Evolutionary conservation across 805 yeast species (phyloP).

Genomic region (Metschnikowia matae): DNA sequence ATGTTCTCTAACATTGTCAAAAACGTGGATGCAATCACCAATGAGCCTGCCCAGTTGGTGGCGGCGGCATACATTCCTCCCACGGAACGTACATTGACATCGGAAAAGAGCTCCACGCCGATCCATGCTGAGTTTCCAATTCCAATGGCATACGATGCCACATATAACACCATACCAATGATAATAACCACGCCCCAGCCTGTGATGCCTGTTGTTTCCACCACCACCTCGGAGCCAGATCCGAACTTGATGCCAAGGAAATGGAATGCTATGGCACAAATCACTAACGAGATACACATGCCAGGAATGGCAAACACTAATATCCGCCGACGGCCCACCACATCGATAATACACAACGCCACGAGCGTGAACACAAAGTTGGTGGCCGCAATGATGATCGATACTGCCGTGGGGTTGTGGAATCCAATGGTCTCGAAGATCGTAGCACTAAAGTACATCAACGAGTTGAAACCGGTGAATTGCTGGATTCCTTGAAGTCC

Average conservation of each 20-base stretch:
- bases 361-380: conserved; percentile 83
- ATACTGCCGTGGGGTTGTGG: conserved; percentile 86
- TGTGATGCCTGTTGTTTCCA: conserved; percentile 45
- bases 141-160: conserved; percentile 89
- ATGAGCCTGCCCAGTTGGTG: conserved; percentile 92
- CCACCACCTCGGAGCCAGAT: conserved; percentile 40
- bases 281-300: conserved; percentile 69
- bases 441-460: conserved; percentile 93
- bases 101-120: conserved; percentile 92
- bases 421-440: conserved; percentile 91
- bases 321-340: conserved; percentile 82
- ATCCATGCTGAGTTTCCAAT: conserved; percentile 99
- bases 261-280: conserved; percentile 91
- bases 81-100: conserved; percentile 79
- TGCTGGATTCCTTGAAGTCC: conserved; percentile 96
- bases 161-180: conserved; percentile 78
- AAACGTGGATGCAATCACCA: conserved; percentile 86
- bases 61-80: conserved; percentile 91
- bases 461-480: conserved; percentile 92
- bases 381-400: conserved; percentile 89
- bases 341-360: conserved; percentile 84
- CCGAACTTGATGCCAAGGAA: conserved; percentile 61
- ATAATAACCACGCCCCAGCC: conserved; percentile 90
- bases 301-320: conserved; percentile 78
- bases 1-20: conserved; percentile 90